Evolutionary conservation across 768 basidiomycete genomes (phyloP).

Genomic region (Xanthoconium stramineum): DNA sequence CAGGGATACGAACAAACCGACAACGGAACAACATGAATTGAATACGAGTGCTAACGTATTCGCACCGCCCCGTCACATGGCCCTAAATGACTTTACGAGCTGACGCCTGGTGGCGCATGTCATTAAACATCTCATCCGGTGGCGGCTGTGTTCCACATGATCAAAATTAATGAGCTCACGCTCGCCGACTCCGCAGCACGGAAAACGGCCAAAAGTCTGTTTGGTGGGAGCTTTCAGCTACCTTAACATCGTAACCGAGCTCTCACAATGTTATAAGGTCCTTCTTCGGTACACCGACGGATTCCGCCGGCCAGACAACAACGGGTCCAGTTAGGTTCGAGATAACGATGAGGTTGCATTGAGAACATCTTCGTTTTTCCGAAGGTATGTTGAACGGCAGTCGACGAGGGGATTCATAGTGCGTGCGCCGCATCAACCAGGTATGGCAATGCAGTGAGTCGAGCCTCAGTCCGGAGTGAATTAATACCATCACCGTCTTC

Average conservation of each 20-base stretch:
- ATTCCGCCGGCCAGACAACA: not conserved
- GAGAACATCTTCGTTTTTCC: not conserved
- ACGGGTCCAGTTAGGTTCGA: not conserved
- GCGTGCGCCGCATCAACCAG: not conserved
- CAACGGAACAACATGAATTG: slow-evolving; percentile 9
- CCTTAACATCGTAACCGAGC: not conserved
- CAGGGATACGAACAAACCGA: slow-evolving; percentile 3
- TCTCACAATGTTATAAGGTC: not conserved
- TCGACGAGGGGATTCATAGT: not conserved
- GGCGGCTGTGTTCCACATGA: slow-evolving; percentile 2
- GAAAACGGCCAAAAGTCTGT: not conserved
- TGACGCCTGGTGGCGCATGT: not conserved
- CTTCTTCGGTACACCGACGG: not conserved
- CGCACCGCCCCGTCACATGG: slow-evolving; percentile 1
- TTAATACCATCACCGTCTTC: slow-evolving; percentile 3
- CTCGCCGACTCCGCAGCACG: not conserved
- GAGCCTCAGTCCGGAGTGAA: slow-evolving; percentile 6
- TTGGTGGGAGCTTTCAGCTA: not conserved
- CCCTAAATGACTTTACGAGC: not conserved
- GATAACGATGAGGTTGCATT: not conserved
- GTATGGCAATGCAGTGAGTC: slow-evolving; percentile 11
- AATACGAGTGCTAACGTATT: not conserved
- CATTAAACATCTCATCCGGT: not conserved
- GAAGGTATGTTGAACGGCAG: not conserved
- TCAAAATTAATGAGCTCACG: not conserved